Base-by-base conservation (phyloP, 2,329 filamentous ascomycete genomes). In the Colletotrichum sp. region DNA sequence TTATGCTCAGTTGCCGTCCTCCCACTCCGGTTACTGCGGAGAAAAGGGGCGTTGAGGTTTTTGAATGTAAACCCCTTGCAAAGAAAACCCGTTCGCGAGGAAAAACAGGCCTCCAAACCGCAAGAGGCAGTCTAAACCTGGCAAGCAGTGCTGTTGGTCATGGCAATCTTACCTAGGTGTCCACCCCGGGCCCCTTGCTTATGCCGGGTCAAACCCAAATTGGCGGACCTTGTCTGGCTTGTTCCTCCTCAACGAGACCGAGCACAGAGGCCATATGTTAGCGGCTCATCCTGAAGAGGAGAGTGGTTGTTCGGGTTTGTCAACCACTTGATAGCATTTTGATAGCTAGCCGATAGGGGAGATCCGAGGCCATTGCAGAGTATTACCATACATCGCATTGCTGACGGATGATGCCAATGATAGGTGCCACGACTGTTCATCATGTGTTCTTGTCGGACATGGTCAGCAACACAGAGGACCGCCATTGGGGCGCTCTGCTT, bases 381-480 rank as follows among this genome's bases (percentile, higher is more conserved):
- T 13, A 9, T 60, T 48, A 16, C 34, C 18, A 52, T 30, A n/a
- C 48, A n/a, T 30, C 64, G 43, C 58, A 65, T 30, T 65, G 15
- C 34, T 55, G 30, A 73, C 36, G 12, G 66, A 58, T n/a, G 48
- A 34, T 43, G 28, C n/a, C 4, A 18, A 52, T 73, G 70, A 73
- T 65, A 75, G 73, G 70, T 73, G 73, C 70, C 73, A 75, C 73
- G 70, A 65, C 34, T 52, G 48, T 28, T 32, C 62, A 9, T 69
- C 58, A 76, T 61, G 64, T 66, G 65, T 55, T 70, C 64, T 48
- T 68, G 65, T 73, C 70, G 73, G 43, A 69, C 64, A 76, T 34
- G 73, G 70, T 76, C 64, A 69, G 73, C 65, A 60, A 21, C 10
- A 13, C 58, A 56, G 43, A 61, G 30, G n/a, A 26, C n/a, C 43